Conservation (phyloP, 306 rosid genomes). For the Cicer arietinum region DNA sequence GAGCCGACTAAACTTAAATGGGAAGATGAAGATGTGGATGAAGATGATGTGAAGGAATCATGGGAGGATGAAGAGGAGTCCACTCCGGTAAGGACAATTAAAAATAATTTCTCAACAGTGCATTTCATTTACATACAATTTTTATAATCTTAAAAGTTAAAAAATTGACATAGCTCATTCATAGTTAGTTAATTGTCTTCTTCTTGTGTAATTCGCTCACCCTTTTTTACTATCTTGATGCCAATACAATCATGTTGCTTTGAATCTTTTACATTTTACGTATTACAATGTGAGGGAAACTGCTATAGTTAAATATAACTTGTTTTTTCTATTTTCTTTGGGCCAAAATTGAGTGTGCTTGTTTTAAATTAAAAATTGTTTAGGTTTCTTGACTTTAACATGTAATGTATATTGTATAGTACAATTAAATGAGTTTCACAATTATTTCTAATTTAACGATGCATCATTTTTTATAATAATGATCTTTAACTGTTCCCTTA, state of each 20-base stretch:
- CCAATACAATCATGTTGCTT: background rate
- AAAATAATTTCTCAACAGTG: background rate
- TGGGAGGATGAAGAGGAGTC: constrained; percentile 98
- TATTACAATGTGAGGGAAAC: background rate
- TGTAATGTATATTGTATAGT: background rate
- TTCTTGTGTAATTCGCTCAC: constrained; percentile 1
- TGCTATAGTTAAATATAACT: background rate
- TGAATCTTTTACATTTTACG: background rate
- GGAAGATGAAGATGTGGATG: constrained; percentile 95
- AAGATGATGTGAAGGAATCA: constrained; percentile 82
- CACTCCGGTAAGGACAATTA: constrained; percentile 59
- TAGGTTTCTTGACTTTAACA: background rate
- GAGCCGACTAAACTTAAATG: constrained; percentile 70
- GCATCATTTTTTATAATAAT: background rate
- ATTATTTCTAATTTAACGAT: constrained; percentile 19
- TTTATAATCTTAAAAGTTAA: background rate
- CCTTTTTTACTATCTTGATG: background rate
- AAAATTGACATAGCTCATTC: background rate
- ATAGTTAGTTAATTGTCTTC: background rate
- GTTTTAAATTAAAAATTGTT: constrained; percentile 14
- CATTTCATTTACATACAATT: background rate
- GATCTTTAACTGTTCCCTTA: background rate
- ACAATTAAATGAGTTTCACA: background rate
- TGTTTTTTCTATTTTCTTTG: constrained; percentile 10
- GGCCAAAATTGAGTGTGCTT: background rate